phyloP scores from a whole-genome alignment of 1,139 yeast genomes.

The Zygosaccharomyces pseudobailii region DNA sequence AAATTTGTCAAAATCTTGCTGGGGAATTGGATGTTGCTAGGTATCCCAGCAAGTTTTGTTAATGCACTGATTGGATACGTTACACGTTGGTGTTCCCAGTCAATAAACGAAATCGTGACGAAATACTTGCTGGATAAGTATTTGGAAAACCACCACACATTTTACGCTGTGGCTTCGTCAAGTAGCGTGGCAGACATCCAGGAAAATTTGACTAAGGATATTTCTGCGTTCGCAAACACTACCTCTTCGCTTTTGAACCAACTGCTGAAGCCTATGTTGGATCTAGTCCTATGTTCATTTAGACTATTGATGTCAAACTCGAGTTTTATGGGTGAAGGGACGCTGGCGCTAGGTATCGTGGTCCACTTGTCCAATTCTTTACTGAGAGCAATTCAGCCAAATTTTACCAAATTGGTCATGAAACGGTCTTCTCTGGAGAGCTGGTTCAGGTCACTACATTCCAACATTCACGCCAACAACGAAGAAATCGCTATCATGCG shows the following conservation, averaged over 20 bases:
- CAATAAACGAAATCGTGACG: constrained; percentile 64
- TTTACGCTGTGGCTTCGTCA: constrained; percentile 29
- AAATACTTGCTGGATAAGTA: constrained; percentile 51
- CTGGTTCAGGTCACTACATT: constrained; percentile 74
- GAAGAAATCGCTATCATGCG: constrained; percentile 86
- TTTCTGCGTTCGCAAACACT: constrained; percentile 67
- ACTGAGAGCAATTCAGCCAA: constrained; percentile 77
- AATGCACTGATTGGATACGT: constrained; percentile 72
- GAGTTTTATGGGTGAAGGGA: constrained; percentile 77
- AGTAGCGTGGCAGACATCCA: constrained; percentile 25
- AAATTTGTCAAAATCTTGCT: constrained; percentile 56
- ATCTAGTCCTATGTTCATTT: constrained; percentile 75
- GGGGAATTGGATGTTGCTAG: constrained; percentile 76
- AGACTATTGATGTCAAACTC: constrained; percentile 59
- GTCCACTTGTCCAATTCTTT: constrained; percentile 78
- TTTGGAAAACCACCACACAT: constrained; percentile 29
- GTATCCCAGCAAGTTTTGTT: constrained; percentile 80
- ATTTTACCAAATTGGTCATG: constrained; percentile 78
- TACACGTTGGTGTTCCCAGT: constrained; percentile 61
- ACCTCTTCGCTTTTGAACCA: constrained; percentile 81
- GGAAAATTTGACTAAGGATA: constrained; percentile 43
- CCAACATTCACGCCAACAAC: constrained; percentile 69
- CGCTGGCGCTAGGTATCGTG: constrained; percentile 70
- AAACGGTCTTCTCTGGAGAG: constrained; percentile 82
- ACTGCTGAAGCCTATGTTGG: constrained; percentile 77